Base-by-base conservation (phyloP, 2,329 filamentous ascomycete genomes). In the Colletotrichum sp. region DNA sequence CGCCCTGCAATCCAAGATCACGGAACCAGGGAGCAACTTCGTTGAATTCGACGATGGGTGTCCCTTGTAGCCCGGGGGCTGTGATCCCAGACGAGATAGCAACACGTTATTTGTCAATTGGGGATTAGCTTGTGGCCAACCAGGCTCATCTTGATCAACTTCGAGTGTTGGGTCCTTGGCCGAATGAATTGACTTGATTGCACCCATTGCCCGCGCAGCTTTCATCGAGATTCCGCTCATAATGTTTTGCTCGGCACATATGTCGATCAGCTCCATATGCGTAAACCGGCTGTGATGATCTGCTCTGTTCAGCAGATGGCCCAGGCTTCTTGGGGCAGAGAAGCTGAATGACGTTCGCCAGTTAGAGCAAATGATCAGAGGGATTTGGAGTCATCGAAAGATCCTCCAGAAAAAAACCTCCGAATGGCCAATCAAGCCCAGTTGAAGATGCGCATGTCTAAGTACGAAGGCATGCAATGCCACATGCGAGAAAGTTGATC, bases 271-370 rank as follows among this genome's bases (percentile, higher is more conserved):
- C 52, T 63, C 68, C 72, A 75, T 67, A 28, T 28, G 18, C 63
- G 55, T 65, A 43, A 57, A 26, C 32, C 34, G 48, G 36, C 39
- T 68, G 36, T 48, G 60, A 21, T 52, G 39, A 52, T 21, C 28
- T 57, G 65, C 55, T 10, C 39, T 65, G 72, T 24, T 61, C 61
- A 30, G 55, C 8, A 66, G 26, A 26, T 34, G 69, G 61, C 15
- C 69, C 69, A 64, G 69, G 63, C 72, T 72, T 63, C 68, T 64
- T 59, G 61, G 26, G 43, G n/a, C n/a, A 67, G 39, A 48, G 18
- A 43, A 43, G 7, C 10, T 7, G n/a, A n/a, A 28, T 16, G 5
- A 24, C 48, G 43, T 28, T 36, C 21, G 48, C 18, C 43, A 13
- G 21, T n/a, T 28, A 26, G 36, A 21, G 66, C 65, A 55, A 24